Evolutionary conservation across 2,329 filamentous ascomycete genomes (phyloP), one percentile per base, ranked within the genome.

Genomic region (Scedosporium boydii): DNA sequence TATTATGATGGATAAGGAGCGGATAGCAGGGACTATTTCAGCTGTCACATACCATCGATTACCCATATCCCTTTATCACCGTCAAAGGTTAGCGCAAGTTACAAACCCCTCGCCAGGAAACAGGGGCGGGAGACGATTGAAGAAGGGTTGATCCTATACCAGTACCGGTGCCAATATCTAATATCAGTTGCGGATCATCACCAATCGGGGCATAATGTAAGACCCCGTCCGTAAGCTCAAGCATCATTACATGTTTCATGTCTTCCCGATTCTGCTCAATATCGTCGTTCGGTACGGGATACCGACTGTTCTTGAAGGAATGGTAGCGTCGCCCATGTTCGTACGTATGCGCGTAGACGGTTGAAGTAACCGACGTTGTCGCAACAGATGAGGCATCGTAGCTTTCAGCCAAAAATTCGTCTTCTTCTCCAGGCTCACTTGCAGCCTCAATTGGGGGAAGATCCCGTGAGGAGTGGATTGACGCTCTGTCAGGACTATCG

Each of bases 161-260:
- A 10, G 76, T 81, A 3, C 80, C 80, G 1, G 80, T 82, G 14
- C 80, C 80, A 7, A 81, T 69, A 53, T 81, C 78, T 12, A 81
- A 69, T 38, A 81, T 77, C 59, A 73, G 77, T 42, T 77, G 70
- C 0, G 77, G 77, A 18, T 72, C 64, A 10, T 74, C 68, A 6
- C 72, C 74, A 29, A 80, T 71, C 6, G 77, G 76, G 1, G 77
- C 71, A 42, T 73, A 69, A 62, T 76, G 76, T 16, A 79, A 70
- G 41, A 73, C 72, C 2, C 76, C 75, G 16, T 72, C 69, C 29
- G 72, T 74, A 34, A 80, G 63, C 63, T 83, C 73, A 4, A 77
- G 72, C 68, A 82, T 77, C 64, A 78, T 69, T 10, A 70, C 69
- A 64, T 82, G 80, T 63, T 77, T 76, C 62, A 76, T 71, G 48